Evolutionary conservation across 306 rosid species (phyloP).

Genomic region (Luffa aegyptiaca): DNA sequence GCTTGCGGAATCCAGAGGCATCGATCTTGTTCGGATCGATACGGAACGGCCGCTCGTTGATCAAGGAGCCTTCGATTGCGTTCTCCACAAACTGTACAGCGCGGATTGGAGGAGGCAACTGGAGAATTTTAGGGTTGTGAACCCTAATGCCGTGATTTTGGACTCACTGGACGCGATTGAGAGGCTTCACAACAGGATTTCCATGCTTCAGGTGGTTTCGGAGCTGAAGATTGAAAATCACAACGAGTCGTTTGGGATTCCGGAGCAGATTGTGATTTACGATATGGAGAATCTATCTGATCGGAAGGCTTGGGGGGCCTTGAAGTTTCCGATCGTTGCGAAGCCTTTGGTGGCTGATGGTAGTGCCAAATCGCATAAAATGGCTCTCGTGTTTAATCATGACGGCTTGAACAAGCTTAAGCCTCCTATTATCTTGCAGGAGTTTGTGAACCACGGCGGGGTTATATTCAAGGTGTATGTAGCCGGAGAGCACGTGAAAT

Average conservation of each 20-base stretch:
- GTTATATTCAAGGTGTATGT: constrained; percentile 89
- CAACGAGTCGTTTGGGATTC: constrained; percentile 69
- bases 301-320: constrained; percentile 42
- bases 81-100: constrained; percentile 78
- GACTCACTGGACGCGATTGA: constrained; percentile 73
- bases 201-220: constrained; percentile 87
- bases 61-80: constrained; percentile 76
- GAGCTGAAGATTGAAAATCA: constrained; percentile 47
- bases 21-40: constrained; percentile 56
- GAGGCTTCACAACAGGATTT: constrained; percentile 78
- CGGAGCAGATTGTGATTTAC: constrained; percentile 76
- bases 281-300: constrained; percentile 63
- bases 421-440: constrained; percentile 81
- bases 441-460: constrained; percentile 88
- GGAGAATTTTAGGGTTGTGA: constrained; percentile 22
- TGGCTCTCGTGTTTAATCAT: constrained; percentile 61
- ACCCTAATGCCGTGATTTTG: constrained; percentile 55
- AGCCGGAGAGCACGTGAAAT: constrained; percentile 54
- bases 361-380: constrained; percentile 79
- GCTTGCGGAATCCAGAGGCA: constrained; percentile 55
- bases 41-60: constrained; percentile 28
- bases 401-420: constrained; percentile 54
- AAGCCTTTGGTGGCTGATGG: constrained; percentile 90
- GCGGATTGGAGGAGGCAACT: constrained; percentile 59
- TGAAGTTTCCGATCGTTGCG: constrained; percentile 76